These are phyloP conservation scores for Mollisiaceae sp. DNA, from an alignment of 2,329 filamentous ascomycete species.

Conservation along the genomic window DNA sequence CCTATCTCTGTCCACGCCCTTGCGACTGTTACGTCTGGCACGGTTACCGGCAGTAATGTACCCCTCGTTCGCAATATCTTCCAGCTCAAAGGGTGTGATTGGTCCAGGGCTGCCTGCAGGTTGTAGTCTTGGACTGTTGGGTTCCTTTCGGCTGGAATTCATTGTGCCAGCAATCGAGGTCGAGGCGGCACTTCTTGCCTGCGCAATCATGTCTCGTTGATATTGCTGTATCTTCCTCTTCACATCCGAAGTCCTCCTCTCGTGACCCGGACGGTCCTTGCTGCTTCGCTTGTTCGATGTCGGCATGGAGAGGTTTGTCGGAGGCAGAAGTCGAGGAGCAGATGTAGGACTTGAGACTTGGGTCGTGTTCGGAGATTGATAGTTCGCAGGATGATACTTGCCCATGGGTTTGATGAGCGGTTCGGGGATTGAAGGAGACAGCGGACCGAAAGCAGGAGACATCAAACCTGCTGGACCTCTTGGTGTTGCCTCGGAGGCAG, in stretches of 20 bases:
- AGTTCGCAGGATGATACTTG: slow-evolving; percentile 69
- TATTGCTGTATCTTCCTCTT: slow-evolving; percentile 61
- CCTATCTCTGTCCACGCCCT: slow-evolving; percentile 12
- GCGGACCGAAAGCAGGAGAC: slow-evolving; percentile 19
- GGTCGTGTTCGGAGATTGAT: slow-evolving; percentile 48
- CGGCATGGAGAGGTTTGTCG: slow-evolving; percentile 37
- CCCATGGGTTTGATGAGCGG: slow-evolving; percentile 55
- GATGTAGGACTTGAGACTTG: slow-evolving; percentile 30
- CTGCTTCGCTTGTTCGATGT: slow-evolving; percentile 37
- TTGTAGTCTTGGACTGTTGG: slow-evolving; percentile 54
- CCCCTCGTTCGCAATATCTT: slow-evolving; percentile 40
- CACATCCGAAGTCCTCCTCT: slow-evolving; percentile 52
- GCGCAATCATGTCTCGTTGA: slow-evolving; percentile 64
- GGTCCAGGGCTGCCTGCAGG: slow-evolving; percentile 64
- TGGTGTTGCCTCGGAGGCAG: slow-evolving; percentile 23
- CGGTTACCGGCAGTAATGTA: slow-evolving; percentile 36
- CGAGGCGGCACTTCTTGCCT: slow-evolving; percentile 54
- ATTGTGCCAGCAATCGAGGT: slow-evolving; percentile 36
- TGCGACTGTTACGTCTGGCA: slow-evolving; percentile 13
- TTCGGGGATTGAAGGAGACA: slow-evolving; percentile 25
- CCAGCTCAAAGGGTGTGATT: slow-evolving; percentile 65
- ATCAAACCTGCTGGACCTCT: slow-evolving; percentile 20
- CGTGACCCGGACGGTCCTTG: slow-evolving; percentile 43
- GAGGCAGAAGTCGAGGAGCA: slow-evolving; percentile 35
- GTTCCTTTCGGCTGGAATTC: slow-evolving; percentile 43